Base-by-base conservation (phyloP, 495 filamentous ascomycete species). In the Lasiosphaeriaceae sp. region DNA sequence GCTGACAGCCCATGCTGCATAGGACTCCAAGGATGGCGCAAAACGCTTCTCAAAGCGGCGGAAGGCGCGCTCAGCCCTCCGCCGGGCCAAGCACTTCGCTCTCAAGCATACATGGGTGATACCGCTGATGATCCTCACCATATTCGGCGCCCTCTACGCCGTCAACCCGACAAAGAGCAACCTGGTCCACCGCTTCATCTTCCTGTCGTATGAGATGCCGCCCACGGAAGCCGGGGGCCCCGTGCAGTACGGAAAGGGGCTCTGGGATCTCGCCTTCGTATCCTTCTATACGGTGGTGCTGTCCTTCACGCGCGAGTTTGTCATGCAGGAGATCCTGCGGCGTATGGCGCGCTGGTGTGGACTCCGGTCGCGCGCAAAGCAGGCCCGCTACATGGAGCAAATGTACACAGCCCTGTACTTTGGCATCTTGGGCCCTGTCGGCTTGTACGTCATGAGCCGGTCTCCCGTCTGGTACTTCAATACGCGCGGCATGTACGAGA, bases 401-500 rank as follows among this genome's bases (percentile, higher is more conserved):
- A 82, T 89, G 61, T 98, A 98, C 76, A 97, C 93, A 2, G 94
- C 91, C n/a, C 78, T 97, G 29, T 98, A 98, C 77, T 97, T 97
- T 66, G 83, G 73, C 11, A 65, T 96, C 52, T 84, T 96, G 54
- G 90, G 91, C 5, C 94, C 95, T 1, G 85, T 83, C 45, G 94
- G 94, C 44, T 73, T 97, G 69, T 98, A 88, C 62, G 90, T 97
- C 56, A 97, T 98, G 95, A 87, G 79, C 61, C 79, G 83, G 23
- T 90, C 91, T 8, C 86, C 91, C 11, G 83, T 98, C n/a, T 98
- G 94, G 94, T 97, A 96, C 70, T 98, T 97, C 81, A 92, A 96
- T 73, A 95, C 89, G 7, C 62, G 60, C 45, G 91, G 83, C 57
- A 96, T 97, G 89, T 98, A 93, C 67, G 92, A 95, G 71, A 78